phyloP scores from a whole-genome alignment of 1,284 basidiomycete species.

The Thelephora terrestris region DNA sequence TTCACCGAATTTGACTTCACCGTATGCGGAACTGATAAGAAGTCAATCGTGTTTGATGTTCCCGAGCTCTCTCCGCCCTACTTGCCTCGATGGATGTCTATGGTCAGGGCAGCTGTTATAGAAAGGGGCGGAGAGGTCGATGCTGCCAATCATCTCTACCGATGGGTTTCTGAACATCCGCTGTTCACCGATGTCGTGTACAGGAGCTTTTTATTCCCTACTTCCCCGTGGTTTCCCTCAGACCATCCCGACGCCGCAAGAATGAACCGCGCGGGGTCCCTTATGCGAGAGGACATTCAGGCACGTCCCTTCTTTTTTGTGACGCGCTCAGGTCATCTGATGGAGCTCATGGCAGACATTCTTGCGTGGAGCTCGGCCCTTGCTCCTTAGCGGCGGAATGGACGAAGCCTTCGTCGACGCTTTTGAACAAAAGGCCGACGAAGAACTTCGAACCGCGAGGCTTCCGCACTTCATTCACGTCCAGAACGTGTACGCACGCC shows the following conservation, averaged over 20 bases:
- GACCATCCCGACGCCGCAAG: slow-evolving; percentile 18
- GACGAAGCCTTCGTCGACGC: slow-evolving; percentile 39
- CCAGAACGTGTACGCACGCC: slow-evolving; percentile 50
- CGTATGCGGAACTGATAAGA: slow-evolving; percentile 41
- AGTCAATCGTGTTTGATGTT: slow-evolving; percentile 26
- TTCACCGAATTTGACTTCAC: slow-evolving; percentile 61
- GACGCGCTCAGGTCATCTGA: not conserved
- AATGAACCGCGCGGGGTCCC: slow-evolving; percentile 23
- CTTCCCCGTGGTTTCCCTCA: slow-evolving; percentile 34
- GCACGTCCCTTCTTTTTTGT: slow-evolving; percentile 16
- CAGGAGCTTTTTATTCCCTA: slow-evolving; percentile 48
- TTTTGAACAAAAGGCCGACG: slow-evolving; percentile 36
- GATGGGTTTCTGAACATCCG: slow-evolving; percentile 42
- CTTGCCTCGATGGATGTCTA: slow-evolving; percentile 52
- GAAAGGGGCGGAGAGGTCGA: slow-evolving; percentile 51
- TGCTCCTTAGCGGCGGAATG: slow-evolving; percentile 54
- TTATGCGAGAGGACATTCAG: slow-evolving; percentile 35
- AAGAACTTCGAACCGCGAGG: slow-evolving; percentile 41
- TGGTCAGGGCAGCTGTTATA: slow-evolving; percentile 37
- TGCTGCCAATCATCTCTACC: slow-evolving; percentile 42
- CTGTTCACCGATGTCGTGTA: slow-evolving; percentile 46
- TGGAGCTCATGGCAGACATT: slow-evolving; percentile 38
- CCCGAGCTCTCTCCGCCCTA: slow-evolving; percentile 34
- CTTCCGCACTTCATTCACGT: slow-evolving; percentile 41
- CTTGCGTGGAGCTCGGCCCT: slow-evolving; percentile 49